Percentiles rank a stretch among this genome's conserved stretches.
Evolutionary conservation across 2,329 filamentous ascomycete species (phyloP).

Genomic region (Aurifilum marmelostoma): DNA sequence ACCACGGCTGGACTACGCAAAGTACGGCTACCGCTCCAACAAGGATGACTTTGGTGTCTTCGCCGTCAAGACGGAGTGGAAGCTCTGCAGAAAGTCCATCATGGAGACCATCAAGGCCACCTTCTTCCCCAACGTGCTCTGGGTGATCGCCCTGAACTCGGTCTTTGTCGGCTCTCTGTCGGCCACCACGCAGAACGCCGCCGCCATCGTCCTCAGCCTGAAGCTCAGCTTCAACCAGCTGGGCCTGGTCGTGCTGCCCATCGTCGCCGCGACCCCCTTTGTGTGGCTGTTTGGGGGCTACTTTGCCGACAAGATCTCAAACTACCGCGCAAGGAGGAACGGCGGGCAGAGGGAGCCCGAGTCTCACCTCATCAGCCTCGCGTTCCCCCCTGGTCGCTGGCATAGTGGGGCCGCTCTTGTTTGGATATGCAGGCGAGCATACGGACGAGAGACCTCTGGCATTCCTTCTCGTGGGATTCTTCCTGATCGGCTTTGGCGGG

Average conservation of each 20-base stretch:
- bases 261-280: constrained; percentile 28
- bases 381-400: constrained; percentile 24
- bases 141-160: constrained; percentile 30
- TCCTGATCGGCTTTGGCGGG: constrained; percentile 24
- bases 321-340: constrained; percentile 23
- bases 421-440: constrained; percentile 27
- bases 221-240: constrained; percentile 29
- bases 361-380: constrained; percentile 26
- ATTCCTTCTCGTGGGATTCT: constrained; percentile 21
- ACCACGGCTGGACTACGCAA: constrained; percentile 30
- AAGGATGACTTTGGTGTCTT: constrained; percentile 32
- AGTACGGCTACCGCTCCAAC: constrained; percentile 30
- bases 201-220: constrained; percentile 30
- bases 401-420: constrained; percentile 24
- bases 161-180: constrained; percentile 27
- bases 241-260: constrained; percentile 25
- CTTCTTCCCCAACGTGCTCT: constrained; percentile 33
- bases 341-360: constrained; percentile 28
- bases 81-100: constrained; percentile 25
- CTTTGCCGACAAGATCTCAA: constrained; percentile 29
- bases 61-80: constrained; percentile 30
- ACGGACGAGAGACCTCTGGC: constrained; percentile 19
- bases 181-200: constrained; percentile 29
- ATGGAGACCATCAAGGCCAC: constrained; percentile 30
- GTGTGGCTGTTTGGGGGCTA: constrained; percentile 30